phyloP scores from a whole-genome alignment of 2,329 filamentous ascomycete genomes.

The Neocucurbitaria cava region DNA sequence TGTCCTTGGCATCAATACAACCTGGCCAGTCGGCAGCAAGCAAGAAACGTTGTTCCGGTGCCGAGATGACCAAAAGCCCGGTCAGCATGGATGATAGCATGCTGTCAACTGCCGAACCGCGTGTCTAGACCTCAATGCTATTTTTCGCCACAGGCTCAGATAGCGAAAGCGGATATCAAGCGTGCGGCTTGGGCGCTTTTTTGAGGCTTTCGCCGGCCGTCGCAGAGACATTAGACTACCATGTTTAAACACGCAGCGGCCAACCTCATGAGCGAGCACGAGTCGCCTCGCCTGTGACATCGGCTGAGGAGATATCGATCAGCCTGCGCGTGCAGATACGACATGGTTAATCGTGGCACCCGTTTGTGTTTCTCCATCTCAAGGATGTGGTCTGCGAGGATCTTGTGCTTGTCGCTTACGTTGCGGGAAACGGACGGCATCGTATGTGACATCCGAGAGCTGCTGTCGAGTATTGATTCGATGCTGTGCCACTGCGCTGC shows the following conservation, averaged over 20 bases:
- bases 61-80: constrained; percentile 23
- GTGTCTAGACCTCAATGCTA: constrained; percentile 26
- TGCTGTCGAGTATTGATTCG: constrained; percentile 28
- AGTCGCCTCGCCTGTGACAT: constrained; percentile 18
- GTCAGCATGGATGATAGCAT: constrained; percentile 14
- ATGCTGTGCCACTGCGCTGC: constrained; percentile 20
- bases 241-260: constrained; percentile 18
- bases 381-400: background rate
- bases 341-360: constrained; percentile 11
- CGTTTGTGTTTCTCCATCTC: constrained; percentile 2
- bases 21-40: constrained; percentile 13
- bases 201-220: constrained; percentile 22
- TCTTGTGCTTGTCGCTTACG: constrained; percentile 22
- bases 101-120: constrained; percentile 30
- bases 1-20: constrained; percentile 19
- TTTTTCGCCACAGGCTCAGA: constrained; percentile 17
- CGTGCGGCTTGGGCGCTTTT: constrained; percentile 24
- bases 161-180: constrained; percentile 18
- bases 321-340: constrained; percentile 23
- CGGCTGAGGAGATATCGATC: constrained; percentile 26
- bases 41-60: constrained; percentile 7
- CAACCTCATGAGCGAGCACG: constrained; percentile 23
- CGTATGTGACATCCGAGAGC: constrained; percentile 9
- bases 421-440: constrained; percentile 13
- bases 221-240: constrained; percentile 19